These are phyloP conservation scores for Ustilago tritici DNA, from an alignment of 1,284 basidiomycete species.

Conservation along the genomic window DNA sequence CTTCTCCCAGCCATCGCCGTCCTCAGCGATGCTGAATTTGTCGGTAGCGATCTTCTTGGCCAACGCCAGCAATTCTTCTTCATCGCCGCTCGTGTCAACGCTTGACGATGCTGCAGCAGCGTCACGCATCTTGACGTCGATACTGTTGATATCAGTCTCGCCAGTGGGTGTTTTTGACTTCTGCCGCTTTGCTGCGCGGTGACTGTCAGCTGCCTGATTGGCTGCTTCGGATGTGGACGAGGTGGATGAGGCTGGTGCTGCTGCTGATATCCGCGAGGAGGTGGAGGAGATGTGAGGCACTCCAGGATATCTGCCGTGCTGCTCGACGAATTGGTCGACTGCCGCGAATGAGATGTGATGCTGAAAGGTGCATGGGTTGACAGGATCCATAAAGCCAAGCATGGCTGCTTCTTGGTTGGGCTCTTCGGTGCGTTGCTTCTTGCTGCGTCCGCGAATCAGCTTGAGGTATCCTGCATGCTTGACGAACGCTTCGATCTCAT, in stretches of 20 bases:
- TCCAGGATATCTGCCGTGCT: constrained; percentile 72
- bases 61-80: constrained; percentile 51
- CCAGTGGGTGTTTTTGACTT: constrained; percentile 52
- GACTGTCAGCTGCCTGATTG: not conserved
- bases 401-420: constrained; percentile 62
- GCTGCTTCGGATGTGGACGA: not conserved
- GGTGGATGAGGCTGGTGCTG: not conserved
- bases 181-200: constrained; percentile 43
- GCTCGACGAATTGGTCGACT: constrained; percentile 70
- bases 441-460: constrained; percentile 80
- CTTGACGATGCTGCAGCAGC: constrained; percentile 69
- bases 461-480: constrained; percentile 88
- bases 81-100: constrained; percentile 40
- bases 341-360: constrained; percentile 71
- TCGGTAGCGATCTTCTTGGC: constrained; percentile 29
- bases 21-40: constrained; percentile 21
- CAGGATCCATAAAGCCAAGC: constrained; percentile 58
- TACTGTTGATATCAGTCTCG: constrained; percentile 25
- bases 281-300: constrained; percentile 9
- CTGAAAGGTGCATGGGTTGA: constrained; percentile 64
- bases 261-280: not conserved
- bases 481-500: constrained; percentile 82
- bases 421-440: constrained; percentile 64
- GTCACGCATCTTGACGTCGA: constrained; percentile 61
- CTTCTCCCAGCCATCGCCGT: constrained; percentile 72